Percentiles rank a stretch among this genome's conserved stretches.
phyloP scores from a whole-genome alignment of 2,329 filamentous ascomycete species.

The Peltaster fructicola region DNA sequence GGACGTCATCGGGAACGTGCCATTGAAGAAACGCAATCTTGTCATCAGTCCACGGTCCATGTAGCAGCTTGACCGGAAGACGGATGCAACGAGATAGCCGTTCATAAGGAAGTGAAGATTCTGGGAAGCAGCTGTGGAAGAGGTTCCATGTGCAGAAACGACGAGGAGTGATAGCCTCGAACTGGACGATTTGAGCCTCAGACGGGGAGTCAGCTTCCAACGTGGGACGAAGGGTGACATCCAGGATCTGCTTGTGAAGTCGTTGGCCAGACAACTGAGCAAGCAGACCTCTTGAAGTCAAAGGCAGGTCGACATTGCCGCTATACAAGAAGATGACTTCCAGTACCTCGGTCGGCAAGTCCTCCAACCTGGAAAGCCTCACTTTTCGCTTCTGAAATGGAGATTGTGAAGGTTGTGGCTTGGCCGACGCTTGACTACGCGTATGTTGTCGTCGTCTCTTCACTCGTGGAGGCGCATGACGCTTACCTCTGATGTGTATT shows the following conservation, averaged over 20 bases:
- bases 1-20: slow-evolving; percentile 7
- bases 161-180: no score
- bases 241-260: slow-evolving; percentile 12
- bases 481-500: slow-evolving; percentile 18
- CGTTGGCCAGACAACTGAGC: slow-evolving; percentile 15
- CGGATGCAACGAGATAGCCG: no score
- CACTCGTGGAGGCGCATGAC: no score
- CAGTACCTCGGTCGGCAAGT: slow-evolving; percentile 19
- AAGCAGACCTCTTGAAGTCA: slow-evolving; percentile 13
- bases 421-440: slow-evolving; percentile 1
- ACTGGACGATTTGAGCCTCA: no score
- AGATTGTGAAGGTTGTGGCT: no score
- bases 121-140: slow-evolving; percentile 11
- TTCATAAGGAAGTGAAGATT: slow-evolving; percentile 2
- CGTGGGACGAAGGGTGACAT: slow-evolving; percentile 10
- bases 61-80: slow-evolving; percentile 7
- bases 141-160: slow-evolving; percentile 19
- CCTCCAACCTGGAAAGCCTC: slow-evolving; percentile 14
- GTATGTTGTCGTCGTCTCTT: no score
- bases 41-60: slow-evolving; percentile 12
- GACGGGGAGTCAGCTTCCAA: no score
- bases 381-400: no score
- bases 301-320: slow-evolving; percentile 15
- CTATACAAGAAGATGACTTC: slow-evolving; percentile 18
- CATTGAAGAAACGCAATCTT: slow-evolving; percentile 6